Base-by-base conservation (phyloP, 441 rosid genomes). In the Omphalea diandra region DNA sequence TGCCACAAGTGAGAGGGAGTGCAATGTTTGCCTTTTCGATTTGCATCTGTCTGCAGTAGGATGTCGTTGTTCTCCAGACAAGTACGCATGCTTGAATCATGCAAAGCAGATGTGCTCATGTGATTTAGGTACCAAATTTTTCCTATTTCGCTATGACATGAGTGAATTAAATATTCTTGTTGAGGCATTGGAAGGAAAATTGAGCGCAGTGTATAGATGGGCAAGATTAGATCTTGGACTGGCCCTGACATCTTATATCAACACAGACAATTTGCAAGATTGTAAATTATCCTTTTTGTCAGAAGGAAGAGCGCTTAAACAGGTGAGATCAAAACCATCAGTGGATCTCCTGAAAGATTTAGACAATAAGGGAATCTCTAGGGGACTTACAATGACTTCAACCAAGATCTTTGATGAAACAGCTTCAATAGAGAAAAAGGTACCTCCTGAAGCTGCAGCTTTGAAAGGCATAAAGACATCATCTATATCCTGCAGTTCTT, bases 41-140 rank as follows among this genome's bases (percentile, higher is more conserved):
- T 79, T 96, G 86, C 99, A 93, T 81, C 86, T 93, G n/a, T 96
- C 99, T 63, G 99, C 99, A 26, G 97, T 84, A 22, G 99, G 97
- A 69, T 96, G 99, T 77, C 85, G 41, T 49, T 93, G 99, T 80
- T 96, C 96, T 63, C 91, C 97, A 17, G 97, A 96, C 80, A 93
- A 77, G 84, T 93, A 87, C 75, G 86, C 91, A 64, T 96, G 99
- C 82, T 85, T 96, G 84, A 87, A 81, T 83, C 99, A 93, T 79
- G 91, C 90, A 79, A 88, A 86, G 82, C 91, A 91, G 71, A 75
- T 96, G 78, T 96, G 99, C 71, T 77, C 88, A 10, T 96, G 99
- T 79, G 74, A 86, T 68, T 74, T 83, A 86, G 81, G 79, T 73
- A 63, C 90, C 77, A 96, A 87, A 83, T 81, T 73, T 86, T 90